phyloP scores from a whole-genome alignment of 2,329 filamentous ascomycete species.

The Xylariaceae sp. region DNA sequence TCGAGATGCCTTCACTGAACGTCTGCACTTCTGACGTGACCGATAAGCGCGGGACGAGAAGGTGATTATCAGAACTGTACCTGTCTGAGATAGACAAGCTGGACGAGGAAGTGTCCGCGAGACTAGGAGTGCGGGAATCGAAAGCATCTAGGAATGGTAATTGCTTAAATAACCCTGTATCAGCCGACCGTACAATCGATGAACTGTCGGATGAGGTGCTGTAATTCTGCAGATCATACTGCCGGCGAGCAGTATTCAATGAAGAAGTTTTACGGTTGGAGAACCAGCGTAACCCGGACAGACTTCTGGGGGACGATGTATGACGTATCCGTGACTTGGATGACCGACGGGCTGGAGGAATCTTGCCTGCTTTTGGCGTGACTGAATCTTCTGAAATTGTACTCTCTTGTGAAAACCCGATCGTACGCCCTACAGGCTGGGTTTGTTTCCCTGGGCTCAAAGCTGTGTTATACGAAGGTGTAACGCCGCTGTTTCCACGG shows the following conservation, averaged over 20 bases:
- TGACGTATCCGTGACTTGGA: slow-evolving; percentile 28
- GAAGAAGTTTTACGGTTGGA: slow-evolving; percentile 34
- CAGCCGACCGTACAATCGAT: slow-evolving; percentile 18
- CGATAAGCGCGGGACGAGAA: slow-evolving; percentile 51
- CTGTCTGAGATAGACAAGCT: slow-evolving; percentile 39
- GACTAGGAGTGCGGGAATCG: slow-evolving; percentile 13
- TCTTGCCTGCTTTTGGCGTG: neutral
- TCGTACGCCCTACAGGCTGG: neutral
- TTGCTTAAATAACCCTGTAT: slow-evolving; percentile 16
- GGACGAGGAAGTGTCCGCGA: slow-evolving; percentile 31
- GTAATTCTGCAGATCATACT: slow-evolving; percentile 17
- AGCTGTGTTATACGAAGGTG: neutral
- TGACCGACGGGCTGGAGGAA: slow-evolving; percentile 21
- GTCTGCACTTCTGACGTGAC: slow-evolving; percentile 50
- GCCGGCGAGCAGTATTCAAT: slow-evolving; percentile 31
- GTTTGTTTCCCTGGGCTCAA: too few relatives aligned
- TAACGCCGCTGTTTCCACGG: neutral
- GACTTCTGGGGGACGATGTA: slow-evolving; percentile 27
- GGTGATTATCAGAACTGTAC: slow-evolving; percentile 33
- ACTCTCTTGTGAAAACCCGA: neutral
- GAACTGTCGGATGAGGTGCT: slow-evolving; percentile 31
- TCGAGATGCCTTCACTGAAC: slow-evolving; percentile 42
- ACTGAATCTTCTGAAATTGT: neutral
- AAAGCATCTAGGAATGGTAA: slow-evolving; percentile 16
- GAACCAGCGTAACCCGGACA: slow-evolving; percentile 33